Conservation (phyloP, 176 grass and related monocot species). For the Areca catechu region DNA sequence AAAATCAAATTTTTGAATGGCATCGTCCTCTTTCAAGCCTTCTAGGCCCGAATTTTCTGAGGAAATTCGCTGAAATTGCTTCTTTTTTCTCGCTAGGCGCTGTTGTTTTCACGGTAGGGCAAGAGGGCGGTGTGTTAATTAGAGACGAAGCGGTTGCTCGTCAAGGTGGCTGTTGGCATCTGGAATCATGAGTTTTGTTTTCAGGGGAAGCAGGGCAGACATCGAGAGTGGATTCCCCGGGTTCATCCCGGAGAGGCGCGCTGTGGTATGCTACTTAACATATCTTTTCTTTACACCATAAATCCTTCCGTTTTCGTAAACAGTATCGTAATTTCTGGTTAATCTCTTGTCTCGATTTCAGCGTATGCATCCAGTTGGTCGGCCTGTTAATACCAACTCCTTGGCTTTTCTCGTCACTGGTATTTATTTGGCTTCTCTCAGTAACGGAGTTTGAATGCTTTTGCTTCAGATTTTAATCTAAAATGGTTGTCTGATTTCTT, state of each 20-base stretch:
- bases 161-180: background rate
- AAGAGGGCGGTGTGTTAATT: too few relatives aligned
- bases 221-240: conserved; percentile 58
- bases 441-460: conserved; percentile 5
- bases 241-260: conserved; percentile 56
- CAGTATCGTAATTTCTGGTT: too few relatives aligned
- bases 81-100: too few relatives aligned
- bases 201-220: conserved; percentile 66
- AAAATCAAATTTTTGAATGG: too few relatives aligned
- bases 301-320: too few relatives aligned
- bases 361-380: conserved; percentile 63
- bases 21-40: too few relatives aligned
- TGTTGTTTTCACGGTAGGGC: too few relatives aligned
- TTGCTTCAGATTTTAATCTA: background rate
- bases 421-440: conserved; percentile 13
- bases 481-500: background rate
- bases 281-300: background rate
- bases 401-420: conserved; percentile 90
- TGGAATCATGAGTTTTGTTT: conserved; percentile 70
- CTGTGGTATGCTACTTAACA: conserved; percentile 35
- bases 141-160: too few relatives aligned
- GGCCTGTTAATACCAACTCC: conserved; percentile 71
- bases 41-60: too few relatives aligned
- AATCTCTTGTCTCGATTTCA: too few relatives aligned
- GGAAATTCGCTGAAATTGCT: too few relatives aligned